Conservation (phyloP, 257 asterid species). For the Capsicum chinense region DNA sequence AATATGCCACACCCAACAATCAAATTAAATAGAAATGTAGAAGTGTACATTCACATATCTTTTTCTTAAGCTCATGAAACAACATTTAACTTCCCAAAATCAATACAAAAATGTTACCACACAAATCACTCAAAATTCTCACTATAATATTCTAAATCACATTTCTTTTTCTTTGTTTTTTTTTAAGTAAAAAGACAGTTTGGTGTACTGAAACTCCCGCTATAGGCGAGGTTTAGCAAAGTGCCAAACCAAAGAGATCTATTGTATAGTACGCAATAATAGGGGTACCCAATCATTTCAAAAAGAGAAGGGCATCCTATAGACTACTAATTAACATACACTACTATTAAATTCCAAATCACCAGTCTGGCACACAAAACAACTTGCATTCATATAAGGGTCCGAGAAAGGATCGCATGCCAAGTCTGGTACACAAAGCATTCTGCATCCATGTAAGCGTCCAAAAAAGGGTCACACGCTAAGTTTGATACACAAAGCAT, state of each 20-base stretch:
- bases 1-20: background rate
- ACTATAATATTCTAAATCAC: background rate
- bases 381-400: background rate
- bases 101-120: background rate
- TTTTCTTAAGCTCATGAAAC: slow-evolving; percentile 11
- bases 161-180: too few species aligned
- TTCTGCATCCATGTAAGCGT: too few species aligned
- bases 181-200: too few species aligned
- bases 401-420: background rate
- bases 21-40: background rate
- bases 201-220: too few species aligned
- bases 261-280: too few species aligned
- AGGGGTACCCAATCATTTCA: slow-evolving; percentile 6
- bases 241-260: too few species aligned
- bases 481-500: background rate
- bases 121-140: background rate
- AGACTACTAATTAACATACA: background rate
- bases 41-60: background rate
- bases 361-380: too few species aligned
- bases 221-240: too few species aligned
- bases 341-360: background rate
- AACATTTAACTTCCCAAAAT: background rate
- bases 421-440: too few species aligned
- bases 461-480: too few species aligned
- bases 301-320: slow-evolving; percentile 28